Conservation (phyloP, 139 green algal genomes). For the Chlorokybus atmophyticus region DNA sequence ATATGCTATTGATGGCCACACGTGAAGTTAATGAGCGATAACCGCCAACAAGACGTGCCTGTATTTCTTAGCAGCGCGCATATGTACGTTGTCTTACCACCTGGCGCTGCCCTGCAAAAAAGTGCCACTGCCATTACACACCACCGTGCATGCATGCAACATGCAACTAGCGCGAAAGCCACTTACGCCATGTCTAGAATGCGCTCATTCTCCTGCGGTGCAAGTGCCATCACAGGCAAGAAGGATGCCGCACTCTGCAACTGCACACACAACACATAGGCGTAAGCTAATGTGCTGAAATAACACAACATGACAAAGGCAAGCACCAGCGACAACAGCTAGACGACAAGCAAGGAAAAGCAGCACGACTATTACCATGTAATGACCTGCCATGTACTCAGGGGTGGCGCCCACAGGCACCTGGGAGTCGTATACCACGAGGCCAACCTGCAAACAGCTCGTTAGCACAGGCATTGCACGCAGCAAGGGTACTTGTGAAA, state of each 20-base stretch:
- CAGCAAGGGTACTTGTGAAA: no score
- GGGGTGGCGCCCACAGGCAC: slow-evolving; percentile 96
- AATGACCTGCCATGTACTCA: slow-evolving; percentile 99
- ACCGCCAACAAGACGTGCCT: slow-evolving; percentile 14
- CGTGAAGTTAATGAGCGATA: background rate
- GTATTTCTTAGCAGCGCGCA: slow-evolving; percentile 90
- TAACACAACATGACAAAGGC: no score
- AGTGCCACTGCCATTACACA: no score
- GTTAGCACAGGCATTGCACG: no score
- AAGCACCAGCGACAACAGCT: no score
- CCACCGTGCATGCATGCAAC: no score
- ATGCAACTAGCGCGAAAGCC: no score
- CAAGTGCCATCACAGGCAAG: slow-evolving; percentile 93
- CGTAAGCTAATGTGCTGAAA: background rate
- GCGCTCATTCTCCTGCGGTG: slow-evolving; percentile 54
- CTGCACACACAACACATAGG: slow-evolving; percentile 1
- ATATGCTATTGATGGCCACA: background rate
- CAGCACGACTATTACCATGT: no score
- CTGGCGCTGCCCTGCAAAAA: slow-evolving; percentile 60
- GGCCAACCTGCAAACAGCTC: slow-evolving; percentile 37
- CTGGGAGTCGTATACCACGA: slow-evolving; percentile 91
- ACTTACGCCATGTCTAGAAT: slow-evolving; percentile 86
- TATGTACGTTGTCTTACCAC: slow-evolving; percentile 96
- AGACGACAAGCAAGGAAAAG: no score
- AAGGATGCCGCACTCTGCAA: slow-evolving; percentile 69